phyloP scores from a whole-genome alignment of 2,329 filamentous ascomycete species.

The Macrophomina pseudophaseolina region DNA sequence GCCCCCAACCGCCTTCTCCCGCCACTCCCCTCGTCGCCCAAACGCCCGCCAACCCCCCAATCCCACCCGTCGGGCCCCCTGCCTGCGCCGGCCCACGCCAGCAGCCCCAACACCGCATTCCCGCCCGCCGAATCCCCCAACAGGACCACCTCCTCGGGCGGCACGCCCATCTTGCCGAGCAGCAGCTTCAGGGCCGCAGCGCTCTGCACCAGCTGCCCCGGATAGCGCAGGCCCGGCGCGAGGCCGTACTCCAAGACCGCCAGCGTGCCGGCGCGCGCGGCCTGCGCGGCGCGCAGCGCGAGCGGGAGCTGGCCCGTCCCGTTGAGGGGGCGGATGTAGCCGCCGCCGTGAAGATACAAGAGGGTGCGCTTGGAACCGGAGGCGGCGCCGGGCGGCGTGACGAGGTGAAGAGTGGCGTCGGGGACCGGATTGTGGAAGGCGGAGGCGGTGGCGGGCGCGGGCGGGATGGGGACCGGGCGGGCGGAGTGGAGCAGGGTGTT shows the following conservation, averaged over 20 bases:
- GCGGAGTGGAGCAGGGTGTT: not conserved
- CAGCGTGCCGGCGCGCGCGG: conserved; percentile 51
- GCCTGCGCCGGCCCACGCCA: conserved; percentile 46
- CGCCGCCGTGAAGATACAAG: conserved; percentile 45
- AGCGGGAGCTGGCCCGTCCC: conserved; percentile 38
- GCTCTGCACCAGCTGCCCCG: conserved; percentile 50
- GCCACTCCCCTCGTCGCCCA: not conserved
- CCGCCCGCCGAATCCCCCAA: conserved; percentile 56
- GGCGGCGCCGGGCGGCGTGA: not conserved
- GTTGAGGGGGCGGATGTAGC: conserved; percentile 47
- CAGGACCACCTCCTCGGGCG: conserved; percentile 44
- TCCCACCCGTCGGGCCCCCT: conserved; percentile 28
- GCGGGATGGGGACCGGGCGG: conserved; percentile 24
- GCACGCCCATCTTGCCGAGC: conserved; percentile 35
- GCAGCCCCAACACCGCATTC: conserved; percentile 48
- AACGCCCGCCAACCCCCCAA: not conserved
- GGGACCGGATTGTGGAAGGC: conserved; percentile 21
- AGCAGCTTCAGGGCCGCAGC: conserved; percentile 45
- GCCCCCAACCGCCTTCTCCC: not conserved
- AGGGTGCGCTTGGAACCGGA: conserved; percentile 34
- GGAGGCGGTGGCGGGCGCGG: not conserved
- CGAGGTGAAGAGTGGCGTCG: conserved; percentile 28
- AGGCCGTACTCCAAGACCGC: conserved; percentile 61
- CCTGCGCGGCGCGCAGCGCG: conserved; percentile 37
- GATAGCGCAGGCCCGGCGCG: conserved; percentile 48